These are phyloP conservation scores for Beauveria rudraprayagi DNA, from an alignment of 2,329 filamentous ascomycete genomes.

Conservation along the genomic window DNA sequence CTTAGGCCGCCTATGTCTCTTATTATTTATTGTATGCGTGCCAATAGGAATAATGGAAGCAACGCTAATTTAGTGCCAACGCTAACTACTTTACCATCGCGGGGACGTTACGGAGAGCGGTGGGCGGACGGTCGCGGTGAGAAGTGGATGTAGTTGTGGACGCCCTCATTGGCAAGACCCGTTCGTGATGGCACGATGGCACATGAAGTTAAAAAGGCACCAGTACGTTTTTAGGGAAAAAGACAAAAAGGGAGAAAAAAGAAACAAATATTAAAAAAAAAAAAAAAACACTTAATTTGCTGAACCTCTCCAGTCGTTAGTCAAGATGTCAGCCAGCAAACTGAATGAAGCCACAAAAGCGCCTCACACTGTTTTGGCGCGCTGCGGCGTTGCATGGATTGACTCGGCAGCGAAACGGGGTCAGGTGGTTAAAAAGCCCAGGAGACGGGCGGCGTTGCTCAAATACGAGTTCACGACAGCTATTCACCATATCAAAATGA, in stretches of 20 bases:
- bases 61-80: background rate
- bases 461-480: too few species aligned
- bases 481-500: too few species aligned
- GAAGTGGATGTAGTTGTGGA: background rate
- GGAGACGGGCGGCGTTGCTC: too few species aligned
- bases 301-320: background rate
- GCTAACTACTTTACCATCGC: background rate
- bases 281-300: background rate
- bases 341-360: background rate
- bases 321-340: too few species aligned
- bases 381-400: background rate
- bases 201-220: background rate
- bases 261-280: too few species aligned
- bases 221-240: too few species aligned
- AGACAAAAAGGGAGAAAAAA: background rate
- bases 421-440: background rate
- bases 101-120: background rate
- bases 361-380: background rate
- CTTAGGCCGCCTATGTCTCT: background rate
- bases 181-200: background rate
- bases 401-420: background rate
- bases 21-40: background rate
- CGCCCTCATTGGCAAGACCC: background rate
- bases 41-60: background rate
- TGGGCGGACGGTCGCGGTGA: background rate